Conservation (phyloP, 1,284 basidiomycete species). For the Ustilago crameri region DNA sequence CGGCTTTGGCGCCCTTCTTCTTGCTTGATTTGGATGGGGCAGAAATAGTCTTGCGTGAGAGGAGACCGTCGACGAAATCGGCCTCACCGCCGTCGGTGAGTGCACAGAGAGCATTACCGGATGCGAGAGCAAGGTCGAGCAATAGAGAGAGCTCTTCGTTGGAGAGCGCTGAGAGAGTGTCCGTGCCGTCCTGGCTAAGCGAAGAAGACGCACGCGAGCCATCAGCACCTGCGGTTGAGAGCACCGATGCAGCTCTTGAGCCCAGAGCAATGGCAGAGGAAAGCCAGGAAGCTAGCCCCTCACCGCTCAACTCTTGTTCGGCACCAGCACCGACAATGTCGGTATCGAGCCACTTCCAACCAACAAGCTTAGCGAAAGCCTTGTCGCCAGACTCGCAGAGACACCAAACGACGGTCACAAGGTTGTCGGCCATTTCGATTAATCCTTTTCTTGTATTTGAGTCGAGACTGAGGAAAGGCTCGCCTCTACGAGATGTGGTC, state of each 20-base stretch:
- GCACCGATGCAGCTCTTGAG: conserved; percentile 30
- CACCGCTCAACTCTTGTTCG: conserved; percentile 32
- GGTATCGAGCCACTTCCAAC: conserved; percentile 48
- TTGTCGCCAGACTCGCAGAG: conserved; percentile 56
- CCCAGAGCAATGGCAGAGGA: conserved; percentile 46
- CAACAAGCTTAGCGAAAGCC: conserved; percentile 40
- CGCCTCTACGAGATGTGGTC: conserved; percentile 5
- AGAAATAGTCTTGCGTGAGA: conserved; percentile 12
- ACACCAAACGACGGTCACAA: conserved; percentile 53
- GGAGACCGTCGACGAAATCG: conserved; percentile 45
- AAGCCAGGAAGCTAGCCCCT: conserved; percentile 50
- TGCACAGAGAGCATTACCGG: conserved; percentile 51
- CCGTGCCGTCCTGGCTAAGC: conserved; percentile 1
- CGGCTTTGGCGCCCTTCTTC: conserved; percentile 29
- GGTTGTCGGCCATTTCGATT: conserved; percentile 54
- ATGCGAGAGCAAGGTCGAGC: conserved; percentile 42
- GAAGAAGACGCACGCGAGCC: conserved; percentile 27
- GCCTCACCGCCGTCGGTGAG: conserved; percentile 53
- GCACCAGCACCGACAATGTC: conserved; percentile 21
- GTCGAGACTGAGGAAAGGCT: conserved; percentile 48
- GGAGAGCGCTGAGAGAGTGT: conserved; percentile 22
- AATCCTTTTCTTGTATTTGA: conserved; percentile 46
- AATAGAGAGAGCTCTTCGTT: conserved; percentile 49
- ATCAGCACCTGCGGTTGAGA: conserved; percentile 26
- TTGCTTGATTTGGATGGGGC: conserved; percentile 21